These are phyloP conservation scores for Ceratocystis colombiana DNA, from an alignment of 2,329 filamentous ascomycete genomes.

Conservation along the genomic window DNA sequence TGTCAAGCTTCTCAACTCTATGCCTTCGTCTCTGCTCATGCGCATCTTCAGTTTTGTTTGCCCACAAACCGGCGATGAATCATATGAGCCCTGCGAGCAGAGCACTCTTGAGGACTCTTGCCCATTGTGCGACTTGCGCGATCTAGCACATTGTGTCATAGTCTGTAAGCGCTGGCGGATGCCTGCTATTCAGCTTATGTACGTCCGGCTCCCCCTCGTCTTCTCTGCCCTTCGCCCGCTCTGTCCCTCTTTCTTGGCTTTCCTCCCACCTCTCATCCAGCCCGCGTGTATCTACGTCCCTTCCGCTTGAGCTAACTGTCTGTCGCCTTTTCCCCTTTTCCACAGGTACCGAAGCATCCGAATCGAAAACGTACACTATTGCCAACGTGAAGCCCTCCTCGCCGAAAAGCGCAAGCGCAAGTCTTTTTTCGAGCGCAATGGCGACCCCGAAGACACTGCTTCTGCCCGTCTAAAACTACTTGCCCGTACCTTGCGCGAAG, in stretches of 20 bases:
- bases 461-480: conserved; percentile 66
- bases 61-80: conserved; percentile 67
- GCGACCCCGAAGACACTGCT: conserved; percentile 69
- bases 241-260: conserved; percentile 5
- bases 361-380: conserved; percentile 92
- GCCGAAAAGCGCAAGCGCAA: conserved; percentile 67
- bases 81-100: conserved; percentile 73
- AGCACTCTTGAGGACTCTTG: conserved; percentile 69
- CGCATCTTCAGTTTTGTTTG: conserved; percentile 75
- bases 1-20: conserved; percentile 38
- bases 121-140: conserved; percentile 87
- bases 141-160: conserved; percentile 68
- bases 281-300: too few species aligned
- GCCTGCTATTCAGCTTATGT: conserved; percentile 49
- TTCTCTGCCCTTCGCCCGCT: neutral
- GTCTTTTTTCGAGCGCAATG: conserved; percentile 64
- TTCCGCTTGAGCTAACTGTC: neutral
- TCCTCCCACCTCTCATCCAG: neutral
- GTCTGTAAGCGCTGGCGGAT: conserved; percentile 63
- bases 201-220: conserved; percentile 34
- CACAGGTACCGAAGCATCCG: conserved; percentile 75
- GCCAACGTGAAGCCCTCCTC: conserved; percentile 71
- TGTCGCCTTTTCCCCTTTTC: conserved; percentile 10
- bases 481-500: conserved; percentile 70
- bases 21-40: conserved; percentile 61